Conservation (phyloP, 2,329 filamentous ascomycete genomes). For the Botrytis cinerea region DNA sequence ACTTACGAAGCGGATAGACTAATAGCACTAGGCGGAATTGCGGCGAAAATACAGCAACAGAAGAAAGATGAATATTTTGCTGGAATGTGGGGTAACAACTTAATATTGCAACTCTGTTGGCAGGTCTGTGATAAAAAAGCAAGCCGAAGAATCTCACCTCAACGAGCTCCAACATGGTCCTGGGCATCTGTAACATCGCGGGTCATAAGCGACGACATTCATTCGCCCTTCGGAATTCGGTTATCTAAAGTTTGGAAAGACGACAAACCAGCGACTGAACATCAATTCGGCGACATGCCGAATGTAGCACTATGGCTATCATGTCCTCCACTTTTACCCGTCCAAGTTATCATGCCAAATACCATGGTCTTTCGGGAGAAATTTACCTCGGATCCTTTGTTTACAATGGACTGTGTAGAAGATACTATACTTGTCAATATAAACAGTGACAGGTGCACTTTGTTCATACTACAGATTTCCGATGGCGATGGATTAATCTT, state of each 20-base stretch:
- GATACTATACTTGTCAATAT: not conserved
- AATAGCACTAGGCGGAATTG: not conserved
- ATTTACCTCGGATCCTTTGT: no score
- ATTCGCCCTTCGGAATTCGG: no score
- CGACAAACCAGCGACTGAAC: not conserved
- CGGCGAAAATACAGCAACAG: not conserved
- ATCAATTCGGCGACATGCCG: not conserved
- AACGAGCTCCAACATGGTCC: not conserved
- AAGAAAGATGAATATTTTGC: not conserved
- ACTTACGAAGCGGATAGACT: not conserved
- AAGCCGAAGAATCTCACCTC: not conserved
- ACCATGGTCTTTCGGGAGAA: no score
- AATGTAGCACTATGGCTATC: not conserved
- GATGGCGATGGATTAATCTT: not conserved
- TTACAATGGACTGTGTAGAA: not conserved
- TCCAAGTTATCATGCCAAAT: fast-evolving
- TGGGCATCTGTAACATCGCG: not conserved
- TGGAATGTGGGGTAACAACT: not conserved
- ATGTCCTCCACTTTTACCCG: not conserved
- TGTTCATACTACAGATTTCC: not conserved
- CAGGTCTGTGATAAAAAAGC: fast-evolving
- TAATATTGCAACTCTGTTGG: not conserved
- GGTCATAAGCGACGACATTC: no score
- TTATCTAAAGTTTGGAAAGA: not conserved
- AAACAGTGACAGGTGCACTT: not conserved